Evolutionary conservation across 2,329 filamentous ascomycete genomes (phyloP), one percentile per base, ranked within the genome.

Genomic region (Epichloe amarillans): DNA sequence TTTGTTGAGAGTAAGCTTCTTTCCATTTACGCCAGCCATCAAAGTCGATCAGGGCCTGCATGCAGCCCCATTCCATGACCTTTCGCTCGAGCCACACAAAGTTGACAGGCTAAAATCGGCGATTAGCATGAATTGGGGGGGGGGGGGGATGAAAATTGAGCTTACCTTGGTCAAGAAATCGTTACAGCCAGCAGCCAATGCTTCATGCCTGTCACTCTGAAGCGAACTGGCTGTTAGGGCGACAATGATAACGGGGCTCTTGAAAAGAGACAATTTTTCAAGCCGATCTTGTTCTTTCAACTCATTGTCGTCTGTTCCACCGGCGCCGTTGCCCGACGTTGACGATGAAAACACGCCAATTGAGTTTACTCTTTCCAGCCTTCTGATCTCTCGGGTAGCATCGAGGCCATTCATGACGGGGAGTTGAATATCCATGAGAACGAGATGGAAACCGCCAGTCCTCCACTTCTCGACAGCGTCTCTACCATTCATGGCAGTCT

Each of bases 1-100:
- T 64, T 53, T 72, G 70, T 52, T 74, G 71, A 8, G 72, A 73
- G 62, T 87, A 91, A 19, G 49, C 52, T 61, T 93, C 87, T 66
- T 95, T 95, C 93, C 93, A 98, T 67, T 88, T 88, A 50, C 90
- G 81, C 93, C 93, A 98, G 54, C 93, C 93, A 65, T 97, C 91
- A 64, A 93, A 97, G 71, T 98, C 93, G 62, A 98, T 97, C 23
- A 98, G 77, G 10, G 93, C 93, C 72, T 97, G 93, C 93, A 98
- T 98, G 72, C 93, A 97, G 51, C 93, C 93, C 93, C 93, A 98
- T 74, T 98, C 93, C 70, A 94, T 96, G 59, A 97, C 90, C 67
- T 98, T 98, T 52, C 91, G 82, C 66, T 96, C 88, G 26, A 98
- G 79, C 90, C 91, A 98, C 53, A 94, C 86, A 63, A 96, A 96